These are phyloP conservation scores for Aspergillus fumigatus DNA, from an alignment of 2,329 filamentous ascomycete species.

Conservation along the genomic window DNA sequence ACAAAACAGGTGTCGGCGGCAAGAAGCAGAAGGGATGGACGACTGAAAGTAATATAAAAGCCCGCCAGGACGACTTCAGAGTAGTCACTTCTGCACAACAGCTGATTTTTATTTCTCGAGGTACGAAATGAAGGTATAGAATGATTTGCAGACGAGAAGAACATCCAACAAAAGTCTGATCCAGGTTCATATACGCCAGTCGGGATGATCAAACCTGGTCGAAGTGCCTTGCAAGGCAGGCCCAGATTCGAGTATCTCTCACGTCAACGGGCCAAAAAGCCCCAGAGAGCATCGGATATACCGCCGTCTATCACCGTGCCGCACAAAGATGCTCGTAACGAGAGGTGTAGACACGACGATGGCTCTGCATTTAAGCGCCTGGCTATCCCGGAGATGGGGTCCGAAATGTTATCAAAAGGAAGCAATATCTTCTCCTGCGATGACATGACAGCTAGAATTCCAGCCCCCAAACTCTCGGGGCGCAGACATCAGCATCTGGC, in stretches of 20 bases:
- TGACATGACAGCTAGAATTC: conserved; percentile 19
- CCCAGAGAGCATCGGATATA: conserved; percentile 21
- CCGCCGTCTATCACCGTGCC: conserved; percentile 28
- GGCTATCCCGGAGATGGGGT: conserved; percentile 22
- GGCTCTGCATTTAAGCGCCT: conserved; percentile 37
- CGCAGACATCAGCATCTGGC: conserved; percentile 26
- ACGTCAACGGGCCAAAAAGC: conserved; percentile 30
- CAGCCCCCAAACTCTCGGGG: conserved; percentile 30
- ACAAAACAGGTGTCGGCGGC: not conserved
- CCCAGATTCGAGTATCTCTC: conserved; percentile 21
- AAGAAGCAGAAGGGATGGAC: not conserved
- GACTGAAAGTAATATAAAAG: not conserved
- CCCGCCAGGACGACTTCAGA: not conserved
- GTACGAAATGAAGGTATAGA: not conserved
- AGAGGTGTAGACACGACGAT: conserved; percentile 27
- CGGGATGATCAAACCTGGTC: conserved; percentile 21
- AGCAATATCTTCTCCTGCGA: conserved; percentile 7
- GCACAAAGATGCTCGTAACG: conserved; percentile 22
- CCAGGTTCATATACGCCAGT: conserved; percentile 23
- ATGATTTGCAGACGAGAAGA: not conserved
- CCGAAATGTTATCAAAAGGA: conserved; percentile 13
- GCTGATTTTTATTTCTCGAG: not conserved
- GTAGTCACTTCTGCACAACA: not conserved
- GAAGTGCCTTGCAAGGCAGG: conserved; percentile 34
- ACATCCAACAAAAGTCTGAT: conserved; percentile 17